A percentile compares a stretch with the other conserved stretches of the same genome.
phyloP scores from a whole-genome alignment of 1,139 yeast genomes.

The Candida dubliniensis region DNA sequence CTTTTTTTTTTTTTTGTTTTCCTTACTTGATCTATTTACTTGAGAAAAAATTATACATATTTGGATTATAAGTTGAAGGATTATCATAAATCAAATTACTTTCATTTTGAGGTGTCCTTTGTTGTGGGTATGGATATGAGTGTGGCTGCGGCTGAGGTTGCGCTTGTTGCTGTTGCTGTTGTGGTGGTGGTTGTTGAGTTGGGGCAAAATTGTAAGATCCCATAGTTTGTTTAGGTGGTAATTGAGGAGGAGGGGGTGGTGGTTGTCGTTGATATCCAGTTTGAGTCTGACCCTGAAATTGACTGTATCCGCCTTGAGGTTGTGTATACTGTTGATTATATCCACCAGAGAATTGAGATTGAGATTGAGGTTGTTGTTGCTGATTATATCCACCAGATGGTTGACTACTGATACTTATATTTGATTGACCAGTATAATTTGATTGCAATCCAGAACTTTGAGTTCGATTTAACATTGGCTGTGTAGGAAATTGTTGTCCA shows the following conservation, averaged over 20 bases:
- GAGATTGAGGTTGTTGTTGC: not conserved
- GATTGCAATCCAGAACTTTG: constrained; percentile 1
- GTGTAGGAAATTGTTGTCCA: constrained; percentile 4
- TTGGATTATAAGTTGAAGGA: constrained; percentile 49
- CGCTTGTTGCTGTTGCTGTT: constrained; percentile 11
- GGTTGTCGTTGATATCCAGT: constrained; percentile 1
- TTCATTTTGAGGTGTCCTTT: constrained; percentile 5
- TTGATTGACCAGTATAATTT: not conserved
- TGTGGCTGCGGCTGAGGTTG: too few species aligned
- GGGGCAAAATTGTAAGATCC: constrained; percentile 4
- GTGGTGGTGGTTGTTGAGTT: constrained; percentile 11
- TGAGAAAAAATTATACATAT: constrained; percentile 47
- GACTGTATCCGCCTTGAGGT: not conserved
- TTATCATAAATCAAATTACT: constrained; percentile 42
- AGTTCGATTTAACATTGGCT: constrained; percentile 5
- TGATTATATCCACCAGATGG: not conserved
- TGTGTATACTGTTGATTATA: constrained; percentile 1
- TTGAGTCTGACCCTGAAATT: not conserved
- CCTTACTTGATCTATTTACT: constrained; percentile 7
- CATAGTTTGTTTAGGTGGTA: constrained; percentile 22
- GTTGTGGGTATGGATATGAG: too few species aligned
- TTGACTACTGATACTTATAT: not conserved
- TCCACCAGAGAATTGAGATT: constrained; percentile 1
- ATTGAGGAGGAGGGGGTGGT: constrained; percentile 19
- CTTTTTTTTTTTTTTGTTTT: too few species aligned